Conservation (phyloP, 306 rosid genomes). For the Dalbergia oliveri region DNA sequence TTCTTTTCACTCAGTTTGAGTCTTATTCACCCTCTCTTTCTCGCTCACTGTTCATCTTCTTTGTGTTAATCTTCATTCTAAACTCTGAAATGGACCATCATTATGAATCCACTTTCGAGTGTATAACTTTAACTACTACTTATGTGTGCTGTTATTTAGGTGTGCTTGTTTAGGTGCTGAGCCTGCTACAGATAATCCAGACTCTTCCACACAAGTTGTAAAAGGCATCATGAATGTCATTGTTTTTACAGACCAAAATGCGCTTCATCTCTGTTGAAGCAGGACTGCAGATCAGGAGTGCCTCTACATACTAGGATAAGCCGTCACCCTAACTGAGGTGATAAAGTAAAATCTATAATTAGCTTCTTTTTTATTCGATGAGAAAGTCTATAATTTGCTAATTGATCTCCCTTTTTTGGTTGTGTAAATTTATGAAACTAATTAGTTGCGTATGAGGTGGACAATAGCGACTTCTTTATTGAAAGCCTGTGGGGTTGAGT, state of each 20-base stretch:
- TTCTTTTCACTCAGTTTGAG: too few relatives aligned
- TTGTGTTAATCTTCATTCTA: too few relatives aligned
- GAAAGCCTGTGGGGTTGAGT: slow-evolving; percentile 68
- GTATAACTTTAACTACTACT: too few relatives aligned
- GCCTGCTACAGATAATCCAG: neutral
- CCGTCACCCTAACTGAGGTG: too few relatives aligned
- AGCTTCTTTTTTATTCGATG: too few relatives aligned
- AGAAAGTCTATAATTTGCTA: neutral
- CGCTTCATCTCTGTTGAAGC: slow-evolving; percentile 56
- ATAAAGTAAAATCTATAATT: too few relatives aligned
- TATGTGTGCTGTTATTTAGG: too few relatives aligned
- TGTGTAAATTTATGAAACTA: neutral
- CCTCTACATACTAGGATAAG: slow-evolving; percentile 48
- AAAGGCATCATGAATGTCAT: slow-evolving; percentile 67
- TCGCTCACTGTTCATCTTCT: too few relatives aligned
- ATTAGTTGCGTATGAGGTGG: neutral
- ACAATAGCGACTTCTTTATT: slow-evolving; percentile 55
- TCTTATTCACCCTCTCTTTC: too few relatives aligned
- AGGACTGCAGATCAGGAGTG: slow-evolving; percentile 43
- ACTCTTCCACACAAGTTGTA: slow-evolving; percentile 48
- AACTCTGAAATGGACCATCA: too few relatives aligned
- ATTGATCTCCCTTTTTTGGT: neutral
- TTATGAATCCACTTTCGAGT: too few relatives aligned
- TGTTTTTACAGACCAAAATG: slow-evolving; percentile 51
- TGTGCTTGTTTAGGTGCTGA: too few relatives aligned